phyloP scores from a whole-genome alignment of 352 stramenopile species.

The Pythium rhizo-oryzae region DNA sequence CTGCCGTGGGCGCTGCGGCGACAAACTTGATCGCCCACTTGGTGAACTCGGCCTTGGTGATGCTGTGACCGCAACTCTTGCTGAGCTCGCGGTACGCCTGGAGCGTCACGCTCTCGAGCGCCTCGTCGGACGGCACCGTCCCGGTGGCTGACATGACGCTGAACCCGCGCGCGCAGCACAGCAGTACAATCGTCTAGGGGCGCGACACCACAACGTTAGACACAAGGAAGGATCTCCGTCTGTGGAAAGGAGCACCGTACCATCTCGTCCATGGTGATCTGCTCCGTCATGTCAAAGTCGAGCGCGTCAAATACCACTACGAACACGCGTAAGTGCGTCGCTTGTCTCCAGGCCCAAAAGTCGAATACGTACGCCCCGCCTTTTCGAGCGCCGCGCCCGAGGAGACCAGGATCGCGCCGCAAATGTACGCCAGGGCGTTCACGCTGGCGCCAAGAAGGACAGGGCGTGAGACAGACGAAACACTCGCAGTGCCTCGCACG shows the following conservation, averaged over 20 bases:
- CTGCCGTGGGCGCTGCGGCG: not conserved
- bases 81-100: conserved; percentile 63
- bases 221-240: too few relatives aligned
- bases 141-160: conserved; percentile 53
- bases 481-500: not conserved
- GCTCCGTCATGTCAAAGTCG: conserved; percentile 70
- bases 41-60: conserved; percentile 64
- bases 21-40: conserved; percentile 47
- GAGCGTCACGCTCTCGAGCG: conserved; percentile 57
- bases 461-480: not conserved
- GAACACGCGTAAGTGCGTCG: not conserved
- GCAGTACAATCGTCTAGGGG: conserved; percentile 59
- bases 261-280: conserved; percentile 84
- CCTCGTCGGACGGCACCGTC: conserved; percentile 52
- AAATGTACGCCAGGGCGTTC: conserved; percentile 72
- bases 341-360: not conserved
- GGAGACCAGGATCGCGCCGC: conserved; percentile 49
- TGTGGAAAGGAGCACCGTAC: conserved; percentile 20
- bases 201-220: not conserved
- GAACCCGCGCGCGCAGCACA: conserved; percentile 57
- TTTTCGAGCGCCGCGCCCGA: conserved; percentile 55
- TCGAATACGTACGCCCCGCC: conserved; percentile 39
- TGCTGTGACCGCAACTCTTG: conserved; percentile 55
- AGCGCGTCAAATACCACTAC: conserved; percentile 76
- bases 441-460: conserved; percentile 32